phyloP scores from a whole-genome alignment of 208 protist genomes.

The Trypanosoma brucei region DNA sequence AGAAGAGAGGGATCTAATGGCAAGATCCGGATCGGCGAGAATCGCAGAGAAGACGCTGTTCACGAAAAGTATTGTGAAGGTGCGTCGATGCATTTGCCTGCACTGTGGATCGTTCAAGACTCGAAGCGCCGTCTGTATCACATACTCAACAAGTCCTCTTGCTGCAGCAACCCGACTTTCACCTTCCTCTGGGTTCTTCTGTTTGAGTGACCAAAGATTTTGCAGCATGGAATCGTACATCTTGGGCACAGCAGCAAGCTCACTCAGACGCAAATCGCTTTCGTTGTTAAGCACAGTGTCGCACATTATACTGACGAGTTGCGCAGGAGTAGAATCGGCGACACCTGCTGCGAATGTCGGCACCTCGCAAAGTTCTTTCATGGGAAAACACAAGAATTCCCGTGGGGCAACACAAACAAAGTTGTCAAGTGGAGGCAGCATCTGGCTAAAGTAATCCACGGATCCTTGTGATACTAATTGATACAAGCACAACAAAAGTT shows the following conservation, averaged over 20 bases:
- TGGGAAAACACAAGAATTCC: slow-evolving; percentile 49
- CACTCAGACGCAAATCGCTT: slow-evolving; percentile 34
- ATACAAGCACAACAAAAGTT: slow-evolving; percentile 62
- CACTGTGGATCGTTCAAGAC: slow-evolving; percentile 16
- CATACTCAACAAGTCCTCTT: slow-evolving; percentile 33
- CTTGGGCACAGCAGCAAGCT: slow-evolving; percentile 63
- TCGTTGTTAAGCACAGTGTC: slow-evolving; percentile 36
- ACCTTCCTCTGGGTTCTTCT: slow-evolving; percentile 7
- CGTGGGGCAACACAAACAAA: slow-evolving; percentile 73
- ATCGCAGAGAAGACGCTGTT: slow-evolving; percentile 66
- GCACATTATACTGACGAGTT: slow-evolving; percentile 69
- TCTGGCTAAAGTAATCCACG: slow-evolving; percentile 81
- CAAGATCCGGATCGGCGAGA: slow-evolving; percentile 32
- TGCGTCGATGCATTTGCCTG: slow-evolving; percentile 25
- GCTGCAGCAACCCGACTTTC: slow-evolving; percentile 1
- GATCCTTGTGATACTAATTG: slow-evolving; percentile 58
- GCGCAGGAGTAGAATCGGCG: slow-evolving; percentile 44
- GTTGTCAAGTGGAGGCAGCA: slow-evolving; percentile 90
- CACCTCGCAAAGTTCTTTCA: slow-evolving; percentile 33
- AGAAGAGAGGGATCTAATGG: slow-evolving; percentile 33
- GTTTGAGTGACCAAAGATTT: slow-evolving; percentile 41
- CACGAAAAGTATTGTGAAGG: slow-evolving; percentile 56
- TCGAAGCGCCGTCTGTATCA: slow-evolving; percentile 27
- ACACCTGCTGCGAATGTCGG: slow-evolving; percentile 17
- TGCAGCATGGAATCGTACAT: slow-evolving; percentile 68